Conservation (phyloP, 2,329 filamentous ascomycete genomes). For the Chrysoporthe cubensis region DNA sequence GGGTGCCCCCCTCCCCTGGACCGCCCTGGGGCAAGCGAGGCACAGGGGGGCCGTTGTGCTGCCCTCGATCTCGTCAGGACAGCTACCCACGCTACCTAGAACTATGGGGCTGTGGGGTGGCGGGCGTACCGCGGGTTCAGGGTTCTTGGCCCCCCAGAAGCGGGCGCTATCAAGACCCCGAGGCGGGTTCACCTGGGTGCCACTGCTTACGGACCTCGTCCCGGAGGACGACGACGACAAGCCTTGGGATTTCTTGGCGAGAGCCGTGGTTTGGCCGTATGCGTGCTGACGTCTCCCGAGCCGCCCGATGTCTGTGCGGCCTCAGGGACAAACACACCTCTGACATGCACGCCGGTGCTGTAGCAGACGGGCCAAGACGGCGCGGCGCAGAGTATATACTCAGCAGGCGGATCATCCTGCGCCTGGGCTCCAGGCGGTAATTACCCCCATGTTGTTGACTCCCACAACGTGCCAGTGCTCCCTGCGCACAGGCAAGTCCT, state of each 20-base stretch:
- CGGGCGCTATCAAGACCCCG: constrained; percentile 7
- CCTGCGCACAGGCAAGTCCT: no score
- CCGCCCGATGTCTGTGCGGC: neutral
- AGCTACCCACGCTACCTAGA: neutral
- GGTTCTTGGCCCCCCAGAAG: neutral
- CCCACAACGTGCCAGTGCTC: no score
- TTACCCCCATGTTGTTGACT: no score
- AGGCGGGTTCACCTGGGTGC: neutral
- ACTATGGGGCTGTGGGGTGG: neutral
- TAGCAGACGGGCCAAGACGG: no score
- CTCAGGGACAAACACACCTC: no score
- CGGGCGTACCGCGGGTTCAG: neutral
- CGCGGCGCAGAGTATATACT: no score
- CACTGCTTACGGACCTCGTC: no score
- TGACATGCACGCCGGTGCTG: no score
- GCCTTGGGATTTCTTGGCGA: neutral
- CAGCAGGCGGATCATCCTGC: no score
- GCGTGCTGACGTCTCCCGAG: neutral
- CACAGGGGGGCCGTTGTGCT: no score
- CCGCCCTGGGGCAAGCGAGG: neutral
- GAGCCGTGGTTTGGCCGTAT: neutral
- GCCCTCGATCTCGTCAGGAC: neutral
- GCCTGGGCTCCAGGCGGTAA: no score
- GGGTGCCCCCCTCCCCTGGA: neutral
- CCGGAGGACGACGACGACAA: neutral